Percentiles rank a stretch among this genome's conserved stretches.
These are phyloP conservation scores for Harringtonia aguacate DNA, from an alignment of 2,329 filamentous ascomycete species.

Conservation along the genomic window DNA sequence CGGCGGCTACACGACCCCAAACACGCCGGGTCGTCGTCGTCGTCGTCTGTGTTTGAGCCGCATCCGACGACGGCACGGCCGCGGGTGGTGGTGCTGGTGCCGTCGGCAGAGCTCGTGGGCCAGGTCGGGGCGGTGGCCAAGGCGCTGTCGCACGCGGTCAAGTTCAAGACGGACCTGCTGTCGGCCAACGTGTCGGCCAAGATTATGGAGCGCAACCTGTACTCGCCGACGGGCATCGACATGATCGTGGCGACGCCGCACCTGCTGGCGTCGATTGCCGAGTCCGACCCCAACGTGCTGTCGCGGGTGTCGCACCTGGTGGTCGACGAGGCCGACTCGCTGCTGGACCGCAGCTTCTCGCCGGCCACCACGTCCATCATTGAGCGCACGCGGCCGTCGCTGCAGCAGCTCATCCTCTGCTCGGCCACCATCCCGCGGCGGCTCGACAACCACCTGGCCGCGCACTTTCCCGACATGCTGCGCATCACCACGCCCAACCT, in stretches of 20 bases:
- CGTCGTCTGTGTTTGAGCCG: slow-evolving; percentile 46
- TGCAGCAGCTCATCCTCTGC: slow-evolving; percentile 83
- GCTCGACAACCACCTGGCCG: slow-evolving; percentile 74
- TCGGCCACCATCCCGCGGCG: slow-evolving; percentile 91
- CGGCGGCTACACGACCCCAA: slow-evolving; percentile 42
- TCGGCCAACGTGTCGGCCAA: slow-evolving; percentile 66
- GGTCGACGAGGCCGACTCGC: slow-evolving; percentile 90
- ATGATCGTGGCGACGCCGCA: slow-evolving; percentile 82
- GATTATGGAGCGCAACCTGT: slow-evolving; percentile 76
- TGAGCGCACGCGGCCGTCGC: slow-evolving; percentile 67
- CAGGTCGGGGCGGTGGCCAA: slow-evolving; percentile 81
- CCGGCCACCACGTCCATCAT: slow-evolving; percentile 74
- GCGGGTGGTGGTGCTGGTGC: slow-evolving; percentile 75
- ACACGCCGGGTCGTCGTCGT: slow-evolving; percentile 27
- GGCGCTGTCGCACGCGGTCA: slow-evolving; percentile 69
- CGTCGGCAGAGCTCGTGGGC: slow-evolving; percentile 81
- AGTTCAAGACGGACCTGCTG: slow-evolving; percentile 76
- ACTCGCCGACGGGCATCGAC: slow-evolving; percentile 72
- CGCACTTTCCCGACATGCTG: slow-evolving; percentile 70
- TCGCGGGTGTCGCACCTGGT: slow-evolving; percentile 84
- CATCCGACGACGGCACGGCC: slow-evolving; percentile 70
- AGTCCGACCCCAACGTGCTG: slow-evolving; percentile 83
- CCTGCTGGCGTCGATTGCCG: slow-evolving; percentile 75
- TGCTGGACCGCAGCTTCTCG: slow-evolving; percentile 87
- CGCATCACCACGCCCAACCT: slow-evolving; percentile 91